phyloP scores from a whole-genome alignment of 2,329 filamentous ascomycete species.

The Fusarium continuum region DNA sequence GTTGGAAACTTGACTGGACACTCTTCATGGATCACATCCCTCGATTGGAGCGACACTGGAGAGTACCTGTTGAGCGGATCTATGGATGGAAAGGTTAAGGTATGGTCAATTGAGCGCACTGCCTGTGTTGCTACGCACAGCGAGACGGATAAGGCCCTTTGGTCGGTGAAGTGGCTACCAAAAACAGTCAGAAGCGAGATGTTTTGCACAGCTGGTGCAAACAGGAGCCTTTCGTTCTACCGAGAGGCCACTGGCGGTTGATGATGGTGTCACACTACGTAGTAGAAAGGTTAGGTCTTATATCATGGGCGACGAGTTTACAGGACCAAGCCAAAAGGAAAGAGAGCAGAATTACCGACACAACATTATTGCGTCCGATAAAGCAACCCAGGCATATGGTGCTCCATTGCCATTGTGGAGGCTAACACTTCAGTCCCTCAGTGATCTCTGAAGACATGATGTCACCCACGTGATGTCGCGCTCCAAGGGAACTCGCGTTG shows the following conservation, averaged over 20 bases:
- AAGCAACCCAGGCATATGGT: too few relatives aligned
- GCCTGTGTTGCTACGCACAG: slow-evolving; percentile 92
- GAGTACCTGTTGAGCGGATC: slow-evolving; percentile 89
- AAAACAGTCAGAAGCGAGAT: slow-evolving; percentile 73
- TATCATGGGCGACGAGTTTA: not conserved
- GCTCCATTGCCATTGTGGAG: too few relatives aligned
- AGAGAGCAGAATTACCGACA: not conserved
- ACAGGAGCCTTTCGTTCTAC: slow-evolving; percentile 81
- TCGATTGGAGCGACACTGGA: slow-evolving; percentile 94
- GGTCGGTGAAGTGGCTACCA: slow-evolving; percentile 85
- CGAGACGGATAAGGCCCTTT: slow-evolving; percentile 85
- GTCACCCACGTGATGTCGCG: slow-evolving; percentile 59
- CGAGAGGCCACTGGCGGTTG: slow-evolving; percentile 71
- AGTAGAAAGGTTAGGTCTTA: not conserved
- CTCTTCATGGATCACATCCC: slow-evolving; percentile 85
- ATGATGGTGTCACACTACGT: slow-evolving; percentile 8
- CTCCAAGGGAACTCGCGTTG: slow-evolving; percentile 62
- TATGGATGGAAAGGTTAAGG: slow-evolving; percentile 93
- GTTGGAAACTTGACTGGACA: slow-evolving; percentile 84
- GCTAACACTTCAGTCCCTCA: too few relatives aligned
- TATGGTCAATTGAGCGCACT: slow-evolving; percentile 89
- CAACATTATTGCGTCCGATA: too few relatives aligned
- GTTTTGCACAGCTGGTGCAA: slow-evolving; percentile 83
- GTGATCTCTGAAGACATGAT: not conserved
- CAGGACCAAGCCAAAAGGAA: not conserved